Conservation (phyloP, 2,329 filamentous ascomycete species). For the Hirsutella thompsonii region DNA sequence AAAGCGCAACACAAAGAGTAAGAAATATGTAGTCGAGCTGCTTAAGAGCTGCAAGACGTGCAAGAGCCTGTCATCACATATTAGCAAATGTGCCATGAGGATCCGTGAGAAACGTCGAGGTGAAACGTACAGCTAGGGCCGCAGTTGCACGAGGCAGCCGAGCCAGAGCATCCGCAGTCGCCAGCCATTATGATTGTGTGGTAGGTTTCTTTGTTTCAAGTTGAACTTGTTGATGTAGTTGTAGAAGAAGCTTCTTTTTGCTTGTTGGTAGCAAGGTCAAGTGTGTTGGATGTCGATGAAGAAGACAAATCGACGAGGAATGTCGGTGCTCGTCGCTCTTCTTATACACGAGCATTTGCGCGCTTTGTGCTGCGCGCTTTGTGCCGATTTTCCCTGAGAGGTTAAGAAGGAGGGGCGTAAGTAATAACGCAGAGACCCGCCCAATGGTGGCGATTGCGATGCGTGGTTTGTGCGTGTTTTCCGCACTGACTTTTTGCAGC, state of each 20-base stretch:
- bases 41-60: conserved; percentile 12
- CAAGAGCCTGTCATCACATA: conserved; percentile 14
- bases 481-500: no score
- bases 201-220: no score
- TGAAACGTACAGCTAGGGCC: conserved; percentile 21
- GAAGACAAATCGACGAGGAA: not conserved
- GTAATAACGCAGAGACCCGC: no score
- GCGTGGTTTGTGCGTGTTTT: no score
- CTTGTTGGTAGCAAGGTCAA: not conserved
- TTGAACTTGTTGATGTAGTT: conserved; percentile 4
- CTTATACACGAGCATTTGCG: conserved; percentile 12
- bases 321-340: conserved; percentile 6
- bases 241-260: not conserved
- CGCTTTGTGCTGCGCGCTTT: not conserved
- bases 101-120: not conserved
- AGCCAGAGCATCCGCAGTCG: conserved; percentile 23
- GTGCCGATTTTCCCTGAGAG: not conserved
- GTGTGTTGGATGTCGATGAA: not conserved
- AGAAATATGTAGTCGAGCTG: no score
- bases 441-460: no score
- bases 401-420: no score
- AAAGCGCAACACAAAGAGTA: no score
- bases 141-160: conserved; percentile 20
- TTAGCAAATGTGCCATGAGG: no score
- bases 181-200: conserved; percentile 18